Evolutionary conservation across 1,284 basidiomycete genomes (phyloP).

Genomic region (Taiwanofungus camphoratus): DNA sequence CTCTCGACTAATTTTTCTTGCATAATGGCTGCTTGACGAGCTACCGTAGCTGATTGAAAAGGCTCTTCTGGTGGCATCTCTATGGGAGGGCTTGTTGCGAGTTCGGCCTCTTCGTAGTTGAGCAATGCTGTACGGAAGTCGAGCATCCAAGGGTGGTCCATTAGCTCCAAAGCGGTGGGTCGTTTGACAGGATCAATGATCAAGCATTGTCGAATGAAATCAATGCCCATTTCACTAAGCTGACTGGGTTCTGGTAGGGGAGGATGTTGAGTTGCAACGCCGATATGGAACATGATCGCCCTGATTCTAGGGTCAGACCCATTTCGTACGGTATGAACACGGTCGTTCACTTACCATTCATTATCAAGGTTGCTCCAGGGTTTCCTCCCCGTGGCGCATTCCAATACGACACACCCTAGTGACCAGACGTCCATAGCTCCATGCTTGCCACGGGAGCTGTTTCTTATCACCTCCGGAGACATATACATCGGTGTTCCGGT

Average conservation of each 20-base stretch:
- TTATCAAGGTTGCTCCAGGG: slow-evolving; percentile 99
- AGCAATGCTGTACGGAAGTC: slow-evolving; percentile 67
- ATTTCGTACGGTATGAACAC: too few species aligned
- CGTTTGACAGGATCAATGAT: slow-evolving; percentile 83
- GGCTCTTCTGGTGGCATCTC: slow-evolving; percentile 42
- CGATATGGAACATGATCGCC: slow-evolving; percentile 99
- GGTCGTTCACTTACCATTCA: slow-evolving; percentile 70
- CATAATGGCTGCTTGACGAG: slow-evolving; percentile 49
- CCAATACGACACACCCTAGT: slow-evolving; percentile 93
- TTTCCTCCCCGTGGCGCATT: slow-evolving; percentile 93
- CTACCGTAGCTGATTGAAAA: slow-evolving; percentile 47
- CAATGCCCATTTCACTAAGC: slow-evolving; percentile 86
- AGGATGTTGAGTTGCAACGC: slow-evolving; percentile 95
- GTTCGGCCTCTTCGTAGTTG: slow-evolving; percentile 61
- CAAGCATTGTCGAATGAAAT: slow-evolving; percentile 91
- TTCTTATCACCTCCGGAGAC: slow-evolving; percentile 98
- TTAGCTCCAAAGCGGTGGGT: slow-evolving; percentile 82
- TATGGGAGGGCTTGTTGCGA: slow-evolving; percentile 42
- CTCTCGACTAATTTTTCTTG: slow-evolving; percentile 57
- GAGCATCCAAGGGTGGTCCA: slow-evolving; percentile 90
- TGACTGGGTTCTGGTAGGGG: slow-evolving; percentile 90
- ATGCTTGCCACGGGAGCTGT: slow-evolving; percentile 76
- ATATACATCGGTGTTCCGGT: slow-evolving; percentile 99
- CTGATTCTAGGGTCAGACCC: too few species aligned
- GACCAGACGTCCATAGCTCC: slow-evolving; percentile 99